Base-by-base conservation (phyloP, 116 monocot genomes). In the Thalassia testudinum region DNA sequence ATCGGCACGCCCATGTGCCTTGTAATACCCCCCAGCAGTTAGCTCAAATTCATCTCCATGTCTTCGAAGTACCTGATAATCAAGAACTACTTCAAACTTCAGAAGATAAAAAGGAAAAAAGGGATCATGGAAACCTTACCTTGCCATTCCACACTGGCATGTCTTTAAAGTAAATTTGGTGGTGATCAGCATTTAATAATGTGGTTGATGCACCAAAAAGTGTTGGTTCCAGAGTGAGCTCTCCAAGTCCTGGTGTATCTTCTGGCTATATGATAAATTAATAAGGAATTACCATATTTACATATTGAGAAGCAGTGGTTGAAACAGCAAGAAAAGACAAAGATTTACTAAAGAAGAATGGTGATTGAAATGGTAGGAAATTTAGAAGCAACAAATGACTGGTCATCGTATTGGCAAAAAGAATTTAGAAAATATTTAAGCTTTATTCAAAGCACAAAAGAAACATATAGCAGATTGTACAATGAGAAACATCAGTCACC, bases 31-130 rank as follows among this genome's bases (percentile, higher is more conserved):
- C 27, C 57, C 60, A 47, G 62, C 21, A 29, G 80, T 95, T 15
- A 53, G 71, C 58, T 95, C 87, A 70, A 95, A 87, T 62, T 78
- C 84, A 76, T 95, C 95, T 17, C 95, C 95, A 76, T 95, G 95
- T 53, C 95, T 78, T 30, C 95, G 62, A 38, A 95, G 88, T 21
- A 70, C 59, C 95, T 95, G 72, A 25, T 14, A 14, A 61, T 53
- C 58, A 47, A 47, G 19, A 47, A 17, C 21, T 30, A 65, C 0
- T 25, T 14, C 26, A 8, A 42, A 43, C 24, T 30, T 15, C 28
- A 21, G 30, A 34, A 34, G 30, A 34, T 26, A 27, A 43, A 20
- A 25, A 25, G 10, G 18, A 5, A 57, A 38, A 40, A n/a, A 2
- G 2, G 15, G 5, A 45, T 20, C 45, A 45, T n/a, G 19, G 45